Conservation (phyloP, 2,329 filamentous ascomycete genomes). For the Fusarium floridanum region DNA sequence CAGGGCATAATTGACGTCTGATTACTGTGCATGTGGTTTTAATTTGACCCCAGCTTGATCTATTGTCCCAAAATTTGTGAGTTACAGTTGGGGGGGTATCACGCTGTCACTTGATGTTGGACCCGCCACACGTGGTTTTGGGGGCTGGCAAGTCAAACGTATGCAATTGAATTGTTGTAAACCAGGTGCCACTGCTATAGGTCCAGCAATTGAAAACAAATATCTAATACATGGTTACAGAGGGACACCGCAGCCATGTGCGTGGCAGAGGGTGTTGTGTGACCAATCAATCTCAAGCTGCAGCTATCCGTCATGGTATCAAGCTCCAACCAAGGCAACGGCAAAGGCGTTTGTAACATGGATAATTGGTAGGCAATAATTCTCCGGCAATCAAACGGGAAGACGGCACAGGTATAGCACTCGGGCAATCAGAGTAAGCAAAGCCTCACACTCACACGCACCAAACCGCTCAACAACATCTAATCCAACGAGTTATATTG, state of each 20-base stretch:
- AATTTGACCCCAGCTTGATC: not conserved
- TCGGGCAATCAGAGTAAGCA: not conserved
- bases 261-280: not conserved
- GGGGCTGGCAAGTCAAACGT: not conserved
- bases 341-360: not conserved
- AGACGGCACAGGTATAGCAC: not conserved
- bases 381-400: not conserved
- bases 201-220: not conserved
- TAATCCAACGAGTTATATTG: constrained; percentile 2
- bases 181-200: not conserved
- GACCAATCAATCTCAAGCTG: not conserved
- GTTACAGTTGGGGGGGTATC: not conserved
- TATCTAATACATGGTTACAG: not conserved
- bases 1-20: not conserved
- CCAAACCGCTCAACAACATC: not conserved
- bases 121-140: not conserved
- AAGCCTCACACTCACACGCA: not conserved
- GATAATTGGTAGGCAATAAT: not conserved
- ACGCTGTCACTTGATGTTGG: not conserved
- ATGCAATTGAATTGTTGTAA: not conserved
- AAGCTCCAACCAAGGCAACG: not conserved
- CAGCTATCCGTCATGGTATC: not conserved
- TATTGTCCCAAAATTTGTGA: not conserved
- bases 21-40: not conserved
- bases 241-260: not conserved